Conservation (phyloP, 2,329 filamentous ascomycete species). For the Xylaria multiplex region DNA sequence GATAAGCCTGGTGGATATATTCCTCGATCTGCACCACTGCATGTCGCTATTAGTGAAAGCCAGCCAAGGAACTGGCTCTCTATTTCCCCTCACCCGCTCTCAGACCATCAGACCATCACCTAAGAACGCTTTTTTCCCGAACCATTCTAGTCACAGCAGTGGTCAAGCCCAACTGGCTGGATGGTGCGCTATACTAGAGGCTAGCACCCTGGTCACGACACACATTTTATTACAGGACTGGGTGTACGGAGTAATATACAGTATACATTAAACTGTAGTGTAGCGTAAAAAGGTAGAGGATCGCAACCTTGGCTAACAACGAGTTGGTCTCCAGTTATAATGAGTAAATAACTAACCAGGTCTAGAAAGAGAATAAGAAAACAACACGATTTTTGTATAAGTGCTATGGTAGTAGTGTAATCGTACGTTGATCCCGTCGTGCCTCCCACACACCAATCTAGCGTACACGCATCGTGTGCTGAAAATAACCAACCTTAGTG, state of each 20-base stretch:
- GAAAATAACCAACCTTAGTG: background rate
- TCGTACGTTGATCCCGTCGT: slow-evolving; percentile 12
- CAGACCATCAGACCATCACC: background rate
- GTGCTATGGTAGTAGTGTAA: background rate
- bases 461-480: background rate
- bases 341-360: background rate
- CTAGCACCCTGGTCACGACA: background rate
- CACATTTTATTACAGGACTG: background rate
- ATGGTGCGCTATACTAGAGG: slow-evolving; percentile 2
- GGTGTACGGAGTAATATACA: background rate
- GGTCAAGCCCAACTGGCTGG: slow-evolving; percentile 3
- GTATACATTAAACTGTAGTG: background rate
- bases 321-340: background rate
- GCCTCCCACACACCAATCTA: background rate
- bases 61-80: background rate
- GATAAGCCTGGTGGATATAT: slow-evolving; percentile 4
- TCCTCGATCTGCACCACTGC: background rate
- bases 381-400: background rate
- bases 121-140: background rate
- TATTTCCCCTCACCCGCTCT: background rate
- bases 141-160: slow-evolving; percentile 1
- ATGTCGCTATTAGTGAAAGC: slow-evolving; percentile 5
- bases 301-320: slow-evolving; percentile 6
- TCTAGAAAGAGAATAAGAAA: background rate
- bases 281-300: slow-evolving; percentile 1